Conservation (phyloP, 1,284 basidiomycete species). For the Cronartium ribicola region DNA sequence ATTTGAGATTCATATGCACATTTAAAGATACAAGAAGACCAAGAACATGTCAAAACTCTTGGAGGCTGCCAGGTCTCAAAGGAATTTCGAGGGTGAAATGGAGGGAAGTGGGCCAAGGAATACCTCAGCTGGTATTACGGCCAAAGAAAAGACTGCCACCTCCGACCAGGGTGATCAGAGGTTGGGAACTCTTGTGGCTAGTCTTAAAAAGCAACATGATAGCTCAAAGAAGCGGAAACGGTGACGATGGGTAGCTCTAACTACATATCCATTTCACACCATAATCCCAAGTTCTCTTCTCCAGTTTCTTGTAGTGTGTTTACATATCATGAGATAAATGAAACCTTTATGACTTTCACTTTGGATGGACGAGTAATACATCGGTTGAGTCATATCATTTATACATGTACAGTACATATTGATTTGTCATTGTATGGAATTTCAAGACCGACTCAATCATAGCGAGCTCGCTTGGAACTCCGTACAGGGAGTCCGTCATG, state of each 20-base stretch:
- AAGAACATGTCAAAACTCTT: conserved; percentile 30
- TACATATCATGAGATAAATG: too few species aligned
- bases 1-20: background rate
- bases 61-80: background rate
- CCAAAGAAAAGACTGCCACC: background rate
- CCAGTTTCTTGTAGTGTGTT: too few species aligned
- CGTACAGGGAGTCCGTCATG: conserved; percentile 8
- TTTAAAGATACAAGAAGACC: conserved; percentile 26
- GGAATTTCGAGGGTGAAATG: background rate
- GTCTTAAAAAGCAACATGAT: background rate
- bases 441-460: conserved; percentile 7
- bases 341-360: too few species aligned
- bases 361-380: too few species aligned
- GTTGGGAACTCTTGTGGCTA: background rate
- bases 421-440: background rate
- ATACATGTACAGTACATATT: background rate
- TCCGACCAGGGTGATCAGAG: background rate
- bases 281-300: too few species aligned
- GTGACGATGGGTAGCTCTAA: background rate
- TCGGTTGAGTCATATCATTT: background rate
- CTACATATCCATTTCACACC: too few species aligned
- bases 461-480: conserved; percentile 23
- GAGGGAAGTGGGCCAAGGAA: background rate
- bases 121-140: background rate
- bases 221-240: conserved; percentile 2